Evolutionary conservation across 2,329 filamentous ascomycete species (phyloP).

Genomic region (Calcarisporium arbuscula): DNA sequence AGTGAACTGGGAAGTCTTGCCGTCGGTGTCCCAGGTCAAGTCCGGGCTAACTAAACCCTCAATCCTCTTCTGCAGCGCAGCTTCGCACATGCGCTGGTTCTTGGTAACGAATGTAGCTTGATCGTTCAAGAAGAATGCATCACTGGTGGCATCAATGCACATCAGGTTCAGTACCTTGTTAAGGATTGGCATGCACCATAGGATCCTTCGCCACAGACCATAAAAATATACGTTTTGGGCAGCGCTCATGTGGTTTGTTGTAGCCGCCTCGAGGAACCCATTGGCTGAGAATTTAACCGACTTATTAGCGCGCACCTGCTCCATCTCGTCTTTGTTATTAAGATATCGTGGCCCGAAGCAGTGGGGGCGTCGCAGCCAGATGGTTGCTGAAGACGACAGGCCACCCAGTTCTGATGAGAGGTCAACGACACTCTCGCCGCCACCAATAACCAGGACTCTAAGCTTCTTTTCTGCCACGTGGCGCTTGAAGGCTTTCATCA

Average conservation of each 20-base stretch:
- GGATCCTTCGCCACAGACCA: conserved; percentile 1
- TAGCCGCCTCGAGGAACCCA: background rate
- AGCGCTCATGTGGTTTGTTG: conserved; percentile 1
- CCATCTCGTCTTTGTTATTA: background rate
- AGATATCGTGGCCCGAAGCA: background rate
- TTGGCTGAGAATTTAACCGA: background rate
- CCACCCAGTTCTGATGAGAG: background rate
- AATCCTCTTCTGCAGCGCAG: background rate
- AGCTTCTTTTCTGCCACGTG: background rate
- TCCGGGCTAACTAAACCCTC: background rate
- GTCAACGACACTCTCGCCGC: background rate
- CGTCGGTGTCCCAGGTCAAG: background rate
- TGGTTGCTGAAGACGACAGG: background rate
- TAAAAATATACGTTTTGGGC: conserved; percentile 1
- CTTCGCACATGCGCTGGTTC: conserved; percentile 2
- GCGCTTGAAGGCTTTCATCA: background rate
- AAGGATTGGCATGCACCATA: conserved; percentile 1
- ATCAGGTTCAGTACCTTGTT: background rate
- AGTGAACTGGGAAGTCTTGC: background rate
- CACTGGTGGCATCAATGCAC: background rate
- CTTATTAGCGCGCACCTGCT: background rate
- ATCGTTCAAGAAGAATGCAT: background rate
- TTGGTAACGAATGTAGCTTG: conserved; percentile 1
- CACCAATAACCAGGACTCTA: background rate
- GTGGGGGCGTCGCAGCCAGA: background rate